phyloP scores from a whole-genome alignment of 192 early-diverging fungal genomes.

The Podila verticillata region DNA sequence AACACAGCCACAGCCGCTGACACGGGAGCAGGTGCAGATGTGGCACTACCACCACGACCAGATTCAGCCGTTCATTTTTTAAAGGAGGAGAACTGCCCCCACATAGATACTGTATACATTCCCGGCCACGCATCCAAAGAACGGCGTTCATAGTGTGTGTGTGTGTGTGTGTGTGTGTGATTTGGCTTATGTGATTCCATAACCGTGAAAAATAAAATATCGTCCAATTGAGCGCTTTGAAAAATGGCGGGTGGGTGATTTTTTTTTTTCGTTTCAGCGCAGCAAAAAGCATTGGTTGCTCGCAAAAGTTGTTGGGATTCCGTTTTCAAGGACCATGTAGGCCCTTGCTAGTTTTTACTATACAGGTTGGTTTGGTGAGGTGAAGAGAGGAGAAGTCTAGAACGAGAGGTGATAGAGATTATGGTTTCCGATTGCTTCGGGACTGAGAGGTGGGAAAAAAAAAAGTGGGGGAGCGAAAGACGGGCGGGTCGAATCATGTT shows the following conservation, averaged over 20 bases:
- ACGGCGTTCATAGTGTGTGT: background rate
- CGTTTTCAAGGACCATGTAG: background rate
- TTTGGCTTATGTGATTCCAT: too few species aligned
- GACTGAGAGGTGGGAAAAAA: background rate
- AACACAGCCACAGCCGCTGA: background rate
- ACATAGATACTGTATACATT: too few species aligned
- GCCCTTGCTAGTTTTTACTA: background rate
- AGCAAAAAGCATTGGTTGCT: background rate
- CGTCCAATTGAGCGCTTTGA: background rate
- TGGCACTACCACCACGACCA: background rate
- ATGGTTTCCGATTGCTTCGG: background rate
- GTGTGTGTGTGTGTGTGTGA: too few species aligned
- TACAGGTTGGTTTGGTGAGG: background rate
- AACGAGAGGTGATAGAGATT: background rate
- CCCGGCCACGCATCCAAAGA: too few species aligned
- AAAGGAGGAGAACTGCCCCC: too few species aligned
- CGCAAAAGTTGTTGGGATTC: background rate
- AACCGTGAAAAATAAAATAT: too few species aligned
- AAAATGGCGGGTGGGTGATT: background rate
- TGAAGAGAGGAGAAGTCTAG: background rate
- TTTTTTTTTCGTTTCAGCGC: background rate
- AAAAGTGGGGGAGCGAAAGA: background rate
- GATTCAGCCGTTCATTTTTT: background rate
- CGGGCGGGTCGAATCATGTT: background rate
- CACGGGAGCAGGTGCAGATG: background rate